Percentiles rank a stretch among this genome's conserved stretches.
phyloP scores from a whole-genome alignment of 2,329 filamentous ascomycete species.

The Neofusicoccum sp. region DNA sequence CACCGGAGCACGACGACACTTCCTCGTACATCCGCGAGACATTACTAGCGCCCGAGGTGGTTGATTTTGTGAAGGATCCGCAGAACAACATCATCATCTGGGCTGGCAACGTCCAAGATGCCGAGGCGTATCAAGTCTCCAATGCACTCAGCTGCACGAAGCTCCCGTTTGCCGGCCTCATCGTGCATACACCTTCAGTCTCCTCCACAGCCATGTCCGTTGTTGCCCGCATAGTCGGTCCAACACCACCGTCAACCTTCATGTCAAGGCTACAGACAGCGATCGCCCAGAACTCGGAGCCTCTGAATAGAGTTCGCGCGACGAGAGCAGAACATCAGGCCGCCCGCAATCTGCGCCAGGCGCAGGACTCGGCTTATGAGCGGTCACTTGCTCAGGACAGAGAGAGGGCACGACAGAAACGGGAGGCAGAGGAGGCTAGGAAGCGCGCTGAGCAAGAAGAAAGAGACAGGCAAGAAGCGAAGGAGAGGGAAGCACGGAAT shows the following conservation, averaged over 20 bases:
- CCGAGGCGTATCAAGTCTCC: slow-evolving; percentile 93
- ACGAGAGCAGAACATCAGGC: slow-evolving; percentile 78
- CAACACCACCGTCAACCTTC: slow-evolving; percentile 68
- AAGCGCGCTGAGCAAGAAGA: slow-evolving; percentile 65
- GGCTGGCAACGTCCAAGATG: slow-evolving; percentile 89
- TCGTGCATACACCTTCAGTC: slow-evolving; percentile 83
- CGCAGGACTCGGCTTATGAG: slow-evolving; percentile 94
- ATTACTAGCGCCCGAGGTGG: slow-evolving; percentile 71
- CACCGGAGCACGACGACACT: slow-evolving; percentile 93
- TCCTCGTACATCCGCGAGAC: slow-evolving; percentile 78
- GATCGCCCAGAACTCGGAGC: slow-evolving; percentile 72
- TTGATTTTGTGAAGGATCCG: slow-evolving; percentile 70
- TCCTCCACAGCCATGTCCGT: slow-evolving; percentile 88
- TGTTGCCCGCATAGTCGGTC: slow-evolving; percentile 73
- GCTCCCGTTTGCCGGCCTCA: slow-evolving; percentile 83
- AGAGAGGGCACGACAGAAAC: slow-evolving; percentile 73
- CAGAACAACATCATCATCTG: slow-evolving; percentile 81
- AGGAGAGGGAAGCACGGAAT: slow-evolving; percentile 56
- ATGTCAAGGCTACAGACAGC: slow-evolving; percentile 71
- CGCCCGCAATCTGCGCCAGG: slow-evolving; percentile 73
- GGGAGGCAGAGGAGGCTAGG: slow-evolving; percentile 68
- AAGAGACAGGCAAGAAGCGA: slow-evolving; percentile 61
- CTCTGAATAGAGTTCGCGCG: slow-evolving; percentile 71
- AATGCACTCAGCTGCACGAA: slow-evolving; percentile 83
- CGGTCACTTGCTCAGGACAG: slow-evolving; percentile 83